A percentile compares a stretch with the other conserved stretches of the same genome.
These are phyloP conservation scores for Trapa bicornis DNA, from an alignment of 345 rosid genomes.

Conservation along the genomic window DNA sequence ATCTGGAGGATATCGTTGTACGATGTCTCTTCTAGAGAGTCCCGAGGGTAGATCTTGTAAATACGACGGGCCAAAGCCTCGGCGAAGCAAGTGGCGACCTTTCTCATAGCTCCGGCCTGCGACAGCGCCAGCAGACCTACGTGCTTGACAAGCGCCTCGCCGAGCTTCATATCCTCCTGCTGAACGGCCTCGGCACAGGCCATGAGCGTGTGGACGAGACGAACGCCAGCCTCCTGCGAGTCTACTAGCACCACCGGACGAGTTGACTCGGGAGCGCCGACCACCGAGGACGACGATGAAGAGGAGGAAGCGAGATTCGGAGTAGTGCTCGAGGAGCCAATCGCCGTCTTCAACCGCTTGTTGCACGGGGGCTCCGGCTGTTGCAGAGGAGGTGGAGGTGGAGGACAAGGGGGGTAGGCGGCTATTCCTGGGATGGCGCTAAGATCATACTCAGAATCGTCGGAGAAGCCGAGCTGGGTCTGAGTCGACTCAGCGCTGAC, in stretches of 20 bases:
- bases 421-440: constrained; percentile 72
- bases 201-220: constrained; percentile 67
- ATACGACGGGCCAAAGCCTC: constrained; percentile 69
- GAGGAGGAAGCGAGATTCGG: constrained; percentile 7
- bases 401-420: constrained; percentile 24
- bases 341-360: constrained; percentile 25
- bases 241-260: constrained; percentile 61
- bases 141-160: constrained; percentile 70
- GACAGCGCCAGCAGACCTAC: constrained; percentile 52
- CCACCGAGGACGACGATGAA: constrained; percentile 9
- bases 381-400: constrained; percentile 48
- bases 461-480: constrained; percentile 13
- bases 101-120: constrained; percentile 78
- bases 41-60: constrained; percentile 47
- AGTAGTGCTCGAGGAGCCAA: constrained; percentile 10
- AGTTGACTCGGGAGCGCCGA: constrained; percentile 22
- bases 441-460: constrained; percentile 60
- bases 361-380: constrained; percentile 14
- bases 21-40: constrained; percentile 21
- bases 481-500: constrained; percentile 6
- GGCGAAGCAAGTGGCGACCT: constrained; percentile 84
- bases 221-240: constrained; percentile 78
- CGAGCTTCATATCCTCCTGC: constrained; percentile 41
- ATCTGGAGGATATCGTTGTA: constrained; percentile 47
- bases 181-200: constrained; percentile 88